Conservation (phyloP, 1,284 basidiomycete genomes). For the Phlebopus sp. region DNA sequence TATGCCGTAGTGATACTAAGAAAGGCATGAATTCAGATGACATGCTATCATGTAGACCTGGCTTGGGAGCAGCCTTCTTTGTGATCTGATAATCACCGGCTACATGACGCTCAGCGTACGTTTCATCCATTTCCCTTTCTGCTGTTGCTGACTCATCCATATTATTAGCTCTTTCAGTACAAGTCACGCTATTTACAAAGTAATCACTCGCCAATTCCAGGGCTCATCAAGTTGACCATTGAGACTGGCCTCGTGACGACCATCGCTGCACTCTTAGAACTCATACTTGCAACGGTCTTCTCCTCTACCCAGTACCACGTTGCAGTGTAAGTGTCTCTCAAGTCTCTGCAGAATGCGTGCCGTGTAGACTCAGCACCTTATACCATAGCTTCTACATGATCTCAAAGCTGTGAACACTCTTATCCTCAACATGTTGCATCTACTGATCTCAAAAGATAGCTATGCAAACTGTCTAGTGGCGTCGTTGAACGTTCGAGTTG, state of each 20-base stretch:
- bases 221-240: constrained; percentile 21
- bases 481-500: constrained; percentile 18
- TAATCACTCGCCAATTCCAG: constrained; percentile 7
- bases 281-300: constrained; percentile 13
- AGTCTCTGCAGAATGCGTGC: too few species aligned
- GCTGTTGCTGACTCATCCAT: neutral
- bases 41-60: constrained; percentile 16
- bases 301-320: constrained; percentile 6
- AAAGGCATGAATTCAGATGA: neutral
- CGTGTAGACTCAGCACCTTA: neutral
- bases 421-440: neutral
- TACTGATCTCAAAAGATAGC: constrained; percentile 1
- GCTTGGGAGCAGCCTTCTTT: constrained; percentile 21
- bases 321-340: constrained; percentile 19
- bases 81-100: constrained; percentile 20
- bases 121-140: neutral
- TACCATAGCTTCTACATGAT: constrained; percentile 18
- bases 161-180: constrained; percentile 16
- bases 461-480: constrained; percentile 27
- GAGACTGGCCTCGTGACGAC: constrained; percentile 28
- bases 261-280: constrained; percentile 17
- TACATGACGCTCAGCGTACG: constrained; percentile 21
- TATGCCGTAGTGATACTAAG: neutral
- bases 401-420: constrained; percentile 24
- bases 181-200: constrained; percentile 3